Percentiles rank a stretch among this genome's conserved stretches.
phyloP scores from a whole-genome alignment of 495 filamentous ascomycete genomes.

The Xylaria bambusicola region DNA sequence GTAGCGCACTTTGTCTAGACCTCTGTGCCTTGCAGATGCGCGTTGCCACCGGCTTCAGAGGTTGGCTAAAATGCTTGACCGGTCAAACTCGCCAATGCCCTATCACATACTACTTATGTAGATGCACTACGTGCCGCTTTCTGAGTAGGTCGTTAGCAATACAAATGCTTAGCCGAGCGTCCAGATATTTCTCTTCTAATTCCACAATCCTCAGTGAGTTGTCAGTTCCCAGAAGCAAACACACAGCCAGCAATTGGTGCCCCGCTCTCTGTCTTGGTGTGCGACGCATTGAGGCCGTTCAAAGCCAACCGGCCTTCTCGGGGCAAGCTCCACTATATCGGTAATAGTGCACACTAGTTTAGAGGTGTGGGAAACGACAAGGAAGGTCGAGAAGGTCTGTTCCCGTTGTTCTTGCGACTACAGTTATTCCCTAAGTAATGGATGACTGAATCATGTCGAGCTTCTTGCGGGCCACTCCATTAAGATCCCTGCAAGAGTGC shows the following conservation, averaged over 20 bases:
- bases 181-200: too few relatives aligned
- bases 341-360: not conserved
- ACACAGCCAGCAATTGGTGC: too few relatives aligned
- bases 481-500: slow-evolving; percentile 8
- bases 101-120: too few relatives aligned
- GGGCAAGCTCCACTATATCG: not conserved
- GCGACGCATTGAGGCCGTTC: not conserved
- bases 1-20: slow-evolving; percentile 5
- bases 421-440: not conserved
- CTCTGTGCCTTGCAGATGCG: slow-evolving; percentile 13
- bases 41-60: not conserved
- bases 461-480: slow-evolving; percentile 1
- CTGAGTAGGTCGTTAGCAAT: not conserved
- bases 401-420: not conserved
- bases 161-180: not conserved
- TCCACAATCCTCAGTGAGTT: too few relatives aligned
- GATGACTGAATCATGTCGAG: not conserved
- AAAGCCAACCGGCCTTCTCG: not conserved
- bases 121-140: not conserved
- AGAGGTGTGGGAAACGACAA: not conserved
- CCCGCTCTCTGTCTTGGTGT: too few relatives aligned
- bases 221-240: too few relatives aligned
- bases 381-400: too few relatives aligned
- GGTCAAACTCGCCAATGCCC: not conserved
- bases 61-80: not conserved